Base-by-base conservation (phyloP, 306 rosid species). In the Sicyos baderoa region DNA sequence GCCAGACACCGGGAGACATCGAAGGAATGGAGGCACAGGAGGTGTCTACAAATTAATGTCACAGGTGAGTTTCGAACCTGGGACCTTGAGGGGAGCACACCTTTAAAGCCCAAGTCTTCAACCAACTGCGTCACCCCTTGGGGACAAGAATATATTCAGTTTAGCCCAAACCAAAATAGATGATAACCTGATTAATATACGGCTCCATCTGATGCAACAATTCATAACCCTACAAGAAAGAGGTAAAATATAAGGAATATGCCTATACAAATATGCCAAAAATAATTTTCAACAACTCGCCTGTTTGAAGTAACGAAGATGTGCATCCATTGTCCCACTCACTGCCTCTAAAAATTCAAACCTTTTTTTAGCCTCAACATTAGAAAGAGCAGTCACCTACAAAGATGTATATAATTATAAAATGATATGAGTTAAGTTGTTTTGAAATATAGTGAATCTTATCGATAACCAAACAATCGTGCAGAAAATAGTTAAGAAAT, bases 301-400 rank as follows among this genome's bases (percentile, higher is more conserved):
- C 92, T 94, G 99, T 82, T 94, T 94, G 82, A 94, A 94, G 82
- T 94, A 94, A 72, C 97, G 96, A 75, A 94, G 95, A 83, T 94
- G 99, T 0, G 99, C 99, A 74, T 94, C 99, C 99, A 94, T 90
- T 69, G 99, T 94, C 71, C 99, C 99, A 77, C 99, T 94, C 76
- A 94, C 97, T 22, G 99, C 99, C 83, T 94, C 99, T 81, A 94
- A 88, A 78, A 94, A 90, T 76, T 94, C 96, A 72, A 94, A 94
- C 79, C 99, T 90, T 80, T 94, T 94, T 81, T 94, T 94, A 13
- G 99, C 96, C 82, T 94, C 99, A 83, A 90, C 97, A 77, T 71
- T 87, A 71, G 99, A 90, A 81, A 94, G 83, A 35, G 97, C 89
- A 72, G 97, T 94, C 64, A 94, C 96, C 99, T 94, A 78, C 67